Evolutionary conservation across 2,329 filamentous ascomycete genomes (phyloP), one percentile per base, ranked within the genome.

Genomic region (Trichoderma pleuroti): DNA sequence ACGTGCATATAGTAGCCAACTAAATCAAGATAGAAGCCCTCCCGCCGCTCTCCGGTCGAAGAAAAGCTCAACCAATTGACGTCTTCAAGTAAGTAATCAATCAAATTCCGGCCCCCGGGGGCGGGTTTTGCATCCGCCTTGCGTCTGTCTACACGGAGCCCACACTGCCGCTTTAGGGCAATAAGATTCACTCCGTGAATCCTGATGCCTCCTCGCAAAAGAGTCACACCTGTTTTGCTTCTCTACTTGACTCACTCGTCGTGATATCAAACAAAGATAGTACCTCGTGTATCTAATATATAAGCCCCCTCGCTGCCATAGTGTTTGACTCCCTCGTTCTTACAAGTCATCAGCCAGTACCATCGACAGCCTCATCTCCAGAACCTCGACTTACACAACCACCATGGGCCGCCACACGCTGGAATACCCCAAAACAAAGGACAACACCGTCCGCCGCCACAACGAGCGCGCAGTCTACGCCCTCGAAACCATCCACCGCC

Each of bases 391-490:
- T 28, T 9, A n/a, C 56, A 34, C 11, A 8, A 54, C 42, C n/a
- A 74, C 32, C 71, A 81, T 82, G 80, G 80, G 79, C 42, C 80
- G 79, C 70, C 76, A 79, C 74, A 76, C 77, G 61, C 82, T 89
- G 16, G 83, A 87, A 73, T 93, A 93, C 74, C 90, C 90, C 60
- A 91, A 89, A 76, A 84, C 86, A 75, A 81, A 85, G 32, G 84
- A 84, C 75, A 92, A 90, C 80, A 91, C 87, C 30, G 86, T 92
- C 73, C 92, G 92, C 74, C 86, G 91, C 30, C 87, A 91, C 75
- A 87, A 87, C 75, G 83, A 87, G 72, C 84, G 88, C 82, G 91
- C 90, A 63, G 86, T 86, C 64, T 97, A 97, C 78, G 89, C 93
- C 70, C 86, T 91, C 64, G 84, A 88, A 61, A 88, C 89, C 9